These are phyloP conservation scores for Eucalyptus erythrocorys DNA, from an alignment of 345 rosid genomes.

Conservation along the genomic window DNA sequence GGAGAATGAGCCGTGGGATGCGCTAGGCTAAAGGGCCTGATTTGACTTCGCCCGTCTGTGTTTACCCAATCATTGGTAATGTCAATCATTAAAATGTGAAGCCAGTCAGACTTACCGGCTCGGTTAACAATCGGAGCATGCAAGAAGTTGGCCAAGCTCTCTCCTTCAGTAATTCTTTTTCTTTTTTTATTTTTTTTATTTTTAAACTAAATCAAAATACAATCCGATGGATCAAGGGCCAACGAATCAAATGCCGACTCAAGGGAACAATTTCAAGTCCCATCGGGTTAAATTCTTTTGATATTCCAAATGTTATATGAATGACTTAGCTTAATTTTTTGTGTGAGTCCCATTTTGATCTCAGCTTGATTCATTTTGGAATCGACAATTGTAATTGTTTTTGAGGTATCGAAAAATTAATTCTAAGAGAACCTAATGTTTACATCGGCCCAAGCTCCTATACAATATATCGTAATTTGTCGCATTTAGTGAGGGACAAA, in stretches of 20 bases:
- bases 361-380: background rate
- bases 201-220: background rate
- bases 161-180: background rate
- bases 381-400: background rate
- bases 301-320: background rate
- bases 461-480: background rate
- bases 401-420: fast-evolving
- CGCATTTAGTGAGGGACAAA: background rate
- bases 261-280: background rate
- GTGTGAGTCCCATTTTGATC: background rate
- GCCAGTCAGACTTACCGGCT: background rate
- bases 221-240: background rate
- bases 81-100: background rate
- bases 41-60: fast-evolving
- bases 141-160: background rate
- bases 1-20: background rate
- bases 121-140: too few relatives aligned
- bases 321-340: background rate
- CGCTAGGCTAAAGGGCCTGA: background rate
- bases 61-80: too few relatives aligned
- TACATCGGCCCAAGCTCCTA: background rate
- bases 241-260: background rate
- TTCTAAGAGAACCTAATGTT: background rate
- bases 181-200: too few relatives aligned
- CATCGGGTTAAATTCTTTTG: background rate